phyloP scores from a whole-genome alignment of 148 eudicot species.

The Bassia scoparia region DNA sequence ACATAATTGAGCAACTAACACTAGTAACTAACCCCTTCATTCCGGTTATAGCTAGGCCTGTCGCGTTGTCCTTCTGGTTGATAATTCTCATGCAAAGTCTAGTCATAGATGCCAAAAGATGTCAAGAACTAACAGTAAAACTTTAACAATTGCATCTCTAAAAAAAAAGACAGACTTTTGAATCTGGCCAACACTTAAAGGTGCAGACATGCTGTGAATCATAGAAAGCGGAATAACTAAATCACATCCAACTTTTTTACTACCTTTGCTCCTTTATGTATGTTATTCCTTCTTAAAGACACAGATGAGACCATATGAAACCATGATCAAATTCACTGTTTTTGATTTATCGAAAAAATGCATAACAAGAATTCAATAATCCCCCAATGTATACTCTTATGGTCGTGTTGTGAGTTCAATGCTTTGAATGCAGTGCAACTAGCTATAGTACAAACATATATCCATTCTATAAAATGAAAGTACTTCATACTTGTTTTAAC shows the following conservation, averaged over 20 bases:
- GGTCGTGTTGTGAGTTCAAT: too few relatives aligned
- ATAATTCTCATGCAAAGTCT: constrained; percentile 37
- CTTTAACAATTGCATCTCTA: not conserved
- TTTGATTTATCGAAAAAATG: too few relatives aligned
- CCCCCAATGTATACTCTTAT: too few relatives aligned
- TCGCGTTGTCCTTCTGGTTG: constrained; percentile 29
- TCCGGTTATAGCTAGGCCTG: constrained; percentile 26
- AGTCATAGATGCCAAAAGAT: constrained; percentile 19
- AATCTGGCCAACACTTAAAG: constrained; percentile 4
- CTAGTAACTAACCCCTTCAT: constrained; percentile 34
- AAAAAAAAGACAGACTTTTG: too few relatives aligned
- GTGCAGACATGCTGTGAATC: not conserved
- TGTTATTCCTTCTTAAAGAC: not conserved
- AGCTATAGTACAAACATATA: too few relatives aligned
- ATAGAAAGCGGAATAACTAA: not conserved
- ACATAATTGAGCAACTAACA: not conserved
- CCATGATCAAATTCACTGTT: not conserved
- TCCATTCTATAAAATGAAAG: too few relatives aligned
- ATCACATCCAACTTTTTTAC: not conserved
- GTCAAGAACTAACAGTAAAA: constrained; percentile 9
- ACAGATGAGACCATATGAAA: not conserved
- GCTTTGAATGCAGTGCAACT: too few relatives aligned
- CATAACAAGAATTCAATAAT: too few relatives aligned
- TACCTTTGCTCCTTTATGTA: too few relatives aligned
- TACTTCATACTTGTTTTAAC: too few relatives aligned